phyloP scores from a whole-genome alignment of 139 green algal genomes.

The Haematococcus lacustris region DNA sequence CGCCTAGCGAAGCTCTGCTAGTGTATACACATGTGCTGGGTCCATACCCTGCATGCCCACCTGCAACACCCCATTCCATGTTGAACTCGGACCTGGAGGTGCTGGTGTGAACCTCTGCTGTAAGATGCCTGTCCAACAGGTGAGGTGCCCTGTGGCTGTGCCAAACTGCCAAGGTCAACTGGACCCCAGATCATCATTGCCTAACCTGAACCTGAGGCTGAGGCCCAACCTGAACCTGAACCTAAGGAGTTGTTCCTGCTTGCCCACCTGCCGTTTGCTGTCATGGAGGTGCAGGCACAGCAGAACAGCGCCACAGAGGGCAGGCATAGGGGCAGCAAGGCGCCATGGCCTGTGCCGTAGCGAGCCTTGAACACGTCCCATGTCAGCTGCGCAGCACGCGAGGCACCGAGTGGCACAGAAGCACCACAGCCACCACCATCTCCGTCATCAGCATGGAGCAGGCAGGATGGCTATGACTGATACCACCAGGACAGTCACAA shows the following conservation, averaged over 20 bases:
- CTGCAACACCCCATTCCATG: neutral
- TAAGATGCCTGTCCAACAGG: no score
- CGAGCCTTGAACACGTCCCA: constrained; percentile 7
- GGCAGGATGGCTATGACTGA: no score
- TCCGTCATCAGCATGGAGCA: no score
- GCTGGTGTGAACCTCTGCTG: neutral
- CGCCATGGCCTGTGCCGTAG: constrained; percentile 19
- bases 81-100: neutral
- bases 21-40: no score
- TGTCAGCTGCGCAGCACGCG: constrained; percentile 1
- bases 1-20: no score
- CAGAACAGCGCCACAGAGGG: constrained; percentile 18
- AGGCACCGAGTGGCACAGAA: no score
- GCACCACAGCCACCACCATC: no score
- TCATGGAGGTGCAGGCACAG: constrained; percentile 14
- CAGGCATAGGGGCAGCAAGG: constrained; percentile 17
- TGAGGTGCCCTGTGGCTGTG: neutral
- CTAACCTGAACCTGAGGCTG: no score
- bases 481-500: no score
- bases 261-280: constrained; percentile 13
- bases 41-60: neutral
- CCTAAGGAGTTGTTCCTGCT: no score
- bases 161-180: neutral
- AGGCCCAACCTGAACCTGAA: no score
- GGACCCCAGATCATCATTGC: no score